These are phyloP conservation scores for Talaromyces thailandensis DNA, from an alignment of 495 filamentous ascomycete genomes.

Conservation along the genomic window DNA sequence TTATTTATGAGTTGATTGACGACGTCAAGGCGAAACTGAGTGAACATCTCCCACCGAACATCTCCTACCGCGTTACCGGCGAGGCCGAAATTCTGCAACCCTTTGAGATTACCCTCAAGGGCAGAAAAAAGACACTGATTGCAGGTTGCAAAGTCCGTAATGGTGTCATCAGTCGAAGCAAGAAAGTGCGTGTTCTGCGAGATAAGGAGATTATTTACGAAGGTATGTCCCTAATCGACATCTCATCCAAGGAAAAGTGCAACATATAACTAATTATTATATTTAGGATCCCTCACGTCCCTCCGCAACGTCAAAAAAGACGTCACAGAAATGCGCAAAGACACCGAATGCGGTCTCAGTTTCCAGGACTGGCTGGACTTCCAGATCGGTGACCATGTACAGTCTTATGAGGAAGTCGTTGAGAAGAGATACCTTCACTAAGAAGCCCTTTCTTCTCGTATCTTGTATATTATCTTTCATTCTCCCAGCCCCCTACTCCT, in stretches of 20 bases:
- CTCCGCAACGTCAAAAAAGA: slow-evolving; percentile 93
- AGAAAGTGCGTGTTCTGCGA: slow-evolving; percentile 65
- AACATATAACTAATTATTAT: slow-evolving; percentile 4
- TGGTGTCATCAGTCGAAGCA: slow-evolving; percentile 52
- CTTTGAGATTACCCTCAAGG: slow-evolving; percentile 76
- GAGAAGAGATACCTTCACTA: slow-evolving; percentile 53
- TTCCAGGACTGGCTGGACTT: slow-evolving; percentile 77
- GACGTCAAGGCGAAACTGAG: slow-evolving; percentile 63
- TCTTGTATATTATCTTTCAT: slow-evolving; percentile 7
- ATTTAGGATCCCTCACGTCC: slow-evolving; percentile 59
- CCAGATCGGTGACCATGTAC: slow-evolving; percentile 72
- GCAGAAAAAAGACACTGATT: slow-evolving; percentile 57
- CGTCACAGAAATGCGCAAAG: slow-evolving; percentile 79
- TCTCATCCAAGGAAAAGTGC: not conserved
- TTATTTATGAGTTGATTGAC: slow-evolving; percentile 89
- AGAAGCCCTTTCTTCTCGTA: not conserved
- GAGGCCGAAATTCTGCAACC: slow-evolving; percentile 80
- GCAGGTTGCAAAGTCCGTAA: slow-evolving; percentile 87
- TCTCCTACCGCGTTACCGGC: slow-evolving; percentile 63
- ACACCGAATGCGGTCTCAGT: slow-evolving; percentile 81
- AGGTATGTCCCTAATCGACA: slow-evolving; percentile 46
- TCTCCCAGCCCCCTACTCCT: slow-evolving; percentile 6
- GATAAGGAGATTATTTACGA: slow-evolving; percentile 62
- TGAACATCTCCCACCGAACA: slow-evolving; percentile 52
- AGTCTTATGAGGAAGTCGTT: slow-evolving; percentile 69